phyloP scores from a whole-genome alignment of 306 rosid species.

The Cajanus cajan region DNA sequence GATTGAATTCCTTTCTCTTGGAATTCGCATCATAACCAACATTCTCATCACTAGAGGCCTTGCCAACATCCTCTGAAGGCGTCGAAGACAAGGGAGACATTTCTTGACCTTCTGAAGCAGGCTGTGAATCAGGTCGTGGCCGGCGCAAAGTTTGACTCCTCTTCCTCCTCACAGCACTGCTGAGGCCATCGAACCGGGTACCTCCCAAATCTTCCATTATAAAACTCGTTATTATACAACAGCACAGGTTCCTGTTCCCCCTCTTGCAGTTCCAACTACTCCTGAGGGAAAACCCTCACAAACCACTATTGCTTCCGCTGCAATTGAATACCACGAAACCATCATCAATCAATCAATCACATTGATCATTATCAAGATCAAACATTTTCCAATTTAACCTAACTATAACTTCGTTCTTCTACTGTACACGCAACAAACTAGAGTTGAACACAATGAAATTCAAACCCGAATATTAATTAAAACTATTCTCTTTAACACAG shows the following conservation, averaged over 20 bases:
- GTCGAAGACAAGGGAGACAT: slow-evolving; percentile 60
- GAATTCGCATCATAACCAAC: slow-evolving; percentile 55
- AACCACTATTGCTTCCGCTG: slow-evolving; percentile 28
- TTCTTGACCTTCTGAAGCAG: slow-evolving; percentile 51
- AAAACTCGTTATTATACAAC: slow-evolving; percentile 18
- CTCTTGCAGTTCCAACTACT: slow-evolving; percentile 23
- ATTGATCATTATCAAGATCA: not conserved
- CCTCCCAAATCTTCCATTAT: slow-evolving; percentile 68
- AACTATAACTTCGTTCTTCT: slow-evolving; percentile 1
- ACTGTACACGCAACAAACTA: not conserved
- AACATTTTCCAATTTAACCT: slow-evolving; percentile 3
- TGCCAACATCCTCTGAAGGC: slow-evolving; percentile 67
- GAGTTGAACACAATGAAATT: not conserved
- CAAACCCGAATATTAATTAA: not conserved
- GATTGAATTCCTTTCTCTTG: slow-evolving; percentile 71
- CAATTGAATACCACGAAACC: slow-evolving; percentile 9
- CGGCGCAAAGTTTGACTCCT: slow-evolving; percentile 85
- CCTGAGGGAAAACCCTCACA: slow-evolving; percentile 29
- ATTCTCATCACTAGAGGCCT: slow-evolving; percentile 83
- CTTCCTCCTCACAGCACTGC: slow-evolving; percentile 71
- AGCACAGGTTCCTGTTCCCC: slow-evolving; percentile 25
- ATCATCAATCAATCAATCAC: slow-evolving; percentile 32
- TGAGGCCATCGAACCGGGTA: slow-evolving; percentile 53
- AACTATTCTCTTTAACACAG: not conserved
- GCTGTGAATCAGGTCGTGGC: slow-evolving; percentile 76